Base-by-base conservation (phyloP, 1,139 yeast genomes). In the Geotrichum europaeum region DNA sequence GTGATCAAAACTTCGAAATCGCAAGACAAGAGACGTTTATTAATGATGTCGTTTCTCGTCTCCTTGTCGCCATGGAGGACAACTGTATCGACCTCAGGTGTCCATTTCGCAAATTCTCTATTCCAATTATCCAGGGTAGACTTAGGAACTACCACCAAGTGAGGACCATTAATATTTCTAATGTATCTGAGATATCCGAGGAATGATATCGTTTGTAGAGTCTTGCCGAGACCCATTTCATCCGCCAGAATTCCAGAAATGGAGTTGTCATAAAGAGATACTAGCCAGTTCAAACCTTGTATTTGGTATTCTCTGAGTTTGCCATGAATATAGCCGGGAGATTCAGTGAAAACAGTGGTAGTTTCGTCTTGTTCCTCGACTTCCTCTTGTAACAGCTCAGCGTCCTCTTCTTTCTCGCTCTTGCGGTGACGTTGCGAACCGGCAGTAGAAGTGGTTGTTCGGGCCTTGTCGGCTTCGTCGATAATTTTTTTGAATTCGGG, bases 221-320 rank as follows among this genome's bases (percentile, higher is more conserved):
- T 94, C 71, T 94, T 94, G 64, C 99, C 99, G 61, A 94, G 80
- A 2, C 99, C 99, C 99, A 94, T 94, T 75, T 94, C 99, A 74
- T 94, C 99, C 6, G 99, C 99, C 61, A 94, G 79, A 59, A 94
- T 92, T 53, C 98, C 98, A 1, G 95, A 86, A 60, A 91, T 79
- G 67, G 86, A 84, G 74, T 91, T 89, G 67, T 88, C 92, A 69
- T 87, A 85, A 60, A 92, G 76, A 0, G 91, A 83, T n/a, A 91
- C 84, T 71, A 91, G 77, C 98, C 98, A 91, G 75, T 92, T 92
- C 67, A 92, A 79, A 62, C 98, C 98, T 72, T 89, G 96, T 63
- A 92, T 81, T 75, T 92, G 98, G 73, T 92, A 92, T 66, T 88
- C 92, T 68, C 97, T 80, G 64, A 92, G 76, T 58, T 73, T 77